These are phyloP conservation scores for Hypoxylon sp. DNA, from an alignment of 2,329 filamentous ascomycete genomes.

Conservation along the genomic window DNA sequence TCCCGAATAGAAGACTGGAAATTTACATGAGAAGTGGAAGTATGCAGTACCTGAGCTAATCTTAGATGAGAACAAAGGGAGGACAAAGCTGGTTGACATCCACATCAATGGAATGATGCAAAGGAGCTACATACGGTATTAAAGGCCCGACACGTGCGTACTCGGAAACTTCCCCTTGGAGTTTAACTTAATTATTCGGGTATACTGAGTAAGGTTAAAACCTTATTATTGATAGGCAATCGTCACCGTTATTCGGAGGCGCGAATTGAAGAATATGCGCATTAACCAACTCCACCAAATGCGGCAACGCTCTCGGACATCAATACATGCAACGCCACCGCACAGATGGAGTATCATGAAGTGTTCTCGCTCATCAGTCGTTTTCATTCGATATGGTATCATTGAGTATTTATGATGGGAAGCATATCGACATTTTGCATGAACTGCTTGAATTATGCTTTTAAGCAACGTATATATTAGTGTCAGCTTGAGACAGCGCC, in stretches of 20 bases:
- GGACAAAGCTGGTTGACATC: not conserved
- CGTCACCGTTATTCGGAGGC: not conserved
- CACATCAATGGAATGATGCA: constrained; percentile 15
- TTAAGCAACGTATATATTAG: not conserved
- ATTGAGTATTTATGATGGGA: constrained; percentile 6
- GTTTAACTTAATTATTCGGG: constrained; percentile 14
- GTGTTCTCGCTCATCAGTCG: constrained; percentile 13
- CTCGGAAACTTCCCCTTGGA: constrained; percentile 3
- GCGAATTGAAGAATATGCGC: constrained; percentile 25
- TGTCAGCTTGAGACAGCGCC: constrained; percentile 20
- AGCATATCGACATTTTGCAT: constrained; percentile 12
- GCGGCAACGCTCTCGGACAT: constrained; percentile 9
- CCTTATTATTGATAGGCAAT: not conserved
- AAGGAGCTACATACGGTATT: constrained; percentile 13
- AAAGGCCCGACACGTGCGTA: constrained; percentile 13
- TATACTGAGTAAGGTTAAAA: not conserved
- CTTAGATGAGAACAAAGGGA: constrained; percentile 18
- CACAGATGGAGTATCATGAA: constrained; percentile 31
- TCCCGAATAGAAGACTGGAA: not conserved
- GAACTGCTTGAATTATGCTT: not conserved
- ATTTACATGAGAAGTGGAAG: not conserved
- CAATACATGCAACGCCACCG: constrained; percentile 36
- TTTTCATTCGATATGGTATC: constrained; percentile 13
- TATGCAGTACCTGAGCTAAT: constrained; percentile 6
- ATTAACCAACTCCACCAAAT: constrained; percentile 27